Evolutionary conservation across 1,139 yeast genomes (phyloP), one percentile per base, ranked within the genome.

Genomic region (Magnusiomyces ingens): DNA sequence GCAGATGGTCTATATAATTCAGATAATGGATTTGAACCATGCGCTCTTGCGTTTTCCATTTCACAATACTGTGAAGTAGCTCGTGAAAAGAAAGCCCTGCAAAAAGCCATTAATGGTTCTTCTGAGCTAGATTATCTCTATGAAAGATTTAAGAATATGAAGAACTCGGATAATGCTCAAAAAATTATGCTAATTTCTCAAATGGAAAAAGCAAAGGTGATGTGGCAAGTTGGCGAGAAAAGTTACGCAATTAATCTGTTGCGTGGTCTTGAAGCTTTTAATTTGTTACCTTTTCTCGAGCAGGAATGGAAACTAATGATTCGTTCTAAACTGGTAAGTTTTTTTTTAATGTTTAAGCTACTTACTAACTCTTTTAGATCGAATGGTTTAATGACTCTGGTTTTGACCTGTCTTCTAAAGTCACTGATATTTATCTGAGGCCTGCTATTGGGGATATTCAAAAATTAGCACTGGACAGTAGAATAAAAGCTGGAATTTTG

Each of bases 401-500:
- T 32, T 53, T 49, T 22, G 53, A 52, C 26, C 18, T 47, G 5
- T 51, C 55, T 12, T 52, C 48, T 3, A 18, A 38, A 15, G 51
- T 53, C 37, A 44, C 58, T 6, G 49, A 43, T 2, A 54, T 53
- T 26, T 51, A 51, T 36, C 45, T 53, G 36, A 50, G 45, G 8
- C 49, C 51, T 0, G 60, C 66, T 2, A 57, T 51, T 11, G 29
- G 47, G 8, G 21, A 45, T 3, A 13, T 11, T 54, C 63, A 63
- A 44, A 62, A 60, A 1, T 45, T 56, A 0, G 18, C 47, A 19
- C 60, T 42, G 62, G 64, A 57, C 52, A 64, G 37, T 10, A 52
- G 17, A 59, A 60, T 15, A 55, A 62, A 48, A 1, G 78, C 85
- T 0, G 68, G 71, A 38, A 75, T 82, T 1, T 85, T 69, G 62